Conservation (phyloP, 352 stramenopile genomes). For the Thalassiosira exigua region DNA sequence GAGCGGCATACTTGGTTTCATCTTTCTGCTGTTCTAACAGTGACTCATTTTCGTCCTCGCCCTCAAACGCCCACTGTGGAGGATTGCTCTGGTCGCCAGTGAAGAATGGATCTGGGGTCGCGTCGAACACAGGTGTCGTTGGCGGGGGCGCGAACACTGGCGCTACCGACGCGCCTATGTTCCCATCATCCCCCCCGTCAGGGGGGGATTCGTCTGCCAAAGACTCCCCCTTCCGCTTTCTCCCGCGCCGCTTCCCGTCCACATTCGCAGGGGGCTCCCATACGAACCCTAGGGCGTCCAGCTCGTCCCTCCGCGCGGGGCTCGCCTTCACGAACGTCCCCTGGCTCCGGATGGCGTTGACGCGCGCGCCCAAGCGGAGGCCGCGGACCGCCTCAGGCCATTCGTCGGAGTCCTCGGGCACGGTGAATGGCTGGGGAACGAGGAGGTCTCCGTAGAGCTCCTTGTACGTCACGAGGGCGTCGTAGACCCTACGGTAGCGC, state of each 20-base stretch:
- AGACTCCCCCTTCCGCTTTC: conserved; percentile 73
- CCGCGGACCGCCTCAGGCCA: conserved; percentile 89
- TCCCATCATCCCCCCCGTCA: conserved; percentile 22
- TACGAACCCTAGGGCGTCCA: conserved; percentile 91
- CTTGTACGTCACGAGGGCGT: conserved; percentile 88
- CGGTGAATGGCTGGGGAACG: conserved; percentile 91
- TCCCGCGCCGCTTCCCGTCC: conserved; percentile 81
- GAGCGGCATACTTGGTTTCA: conserved; percentile 50
- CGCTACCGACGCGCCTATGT: conserved; percentile 1
- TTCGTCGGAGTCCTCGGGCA: conserved; percentile 83
- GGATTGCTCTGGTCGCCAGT: conserved; percentile 47
- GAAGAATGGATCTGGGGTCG: conserved; percentile 54
- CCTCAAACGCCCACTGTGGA: conserved; percentile 55
- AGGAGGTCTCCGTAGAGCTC: conserved; percentile 89
- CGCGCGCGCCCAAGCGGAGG: conserved; percentile 89
- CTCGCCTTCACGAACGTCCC: conserved; percentile 88
- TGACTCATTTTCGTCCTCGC: conserved; percentile 51
- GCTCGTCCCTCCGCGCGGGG: conserved; percentile 81
- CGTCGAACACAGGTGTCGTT: conserved; percentile 32
- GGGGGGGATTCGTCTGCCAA: conserved; percentile 31
- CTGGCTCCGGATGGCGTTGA: conserved; percentile 90
- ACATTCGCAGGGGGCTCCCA: conserved; percentile 86
- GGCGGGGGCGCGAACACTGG: conserved; percentile 1
- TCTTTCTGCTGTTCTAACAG: conserved; percentile 52
- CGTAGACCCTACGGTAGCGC: conserved; percentile 80